A percentile compares a stretch with the other conserved stretches of the same genome.
Conservation (phyloP, 306 rosid species). For the Elaeagnus macrophylla region DNA sequence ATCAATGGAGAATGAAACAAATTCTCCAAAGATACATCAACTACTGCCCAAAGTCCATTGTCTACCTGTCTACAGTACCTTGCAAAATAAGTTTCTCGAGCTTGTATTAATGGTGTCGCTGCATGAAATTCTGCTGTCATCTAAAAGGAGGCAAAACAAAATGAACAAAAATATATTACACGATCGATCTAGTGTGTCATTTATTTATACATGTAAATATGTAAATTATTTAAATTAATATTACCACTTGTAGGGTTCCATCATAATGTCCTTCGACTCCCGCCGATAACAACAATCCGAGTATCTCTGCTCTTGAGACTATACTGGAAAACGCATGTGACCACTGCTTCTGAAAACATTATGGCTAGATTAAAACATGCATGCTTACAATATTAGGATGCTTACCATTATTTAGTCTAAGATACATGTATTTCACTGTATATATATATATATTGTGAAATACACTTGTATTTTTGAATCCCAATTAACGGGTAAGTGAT, state of each 20-base stretch:
- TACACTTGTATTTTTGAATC: too few species aligned
- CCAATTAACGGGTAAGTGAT: too few species aligned
- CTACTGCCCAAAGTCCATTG: slow-evolving; percentile 37
- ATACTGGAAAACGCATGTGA: slow-evolving; percentile 27
- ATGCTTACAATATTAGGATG: neutral
- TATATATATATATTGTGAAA: too few species aligned
- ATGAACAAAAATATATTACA: neutral
- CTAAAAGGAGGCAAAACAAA: slow-evolving; percentile 14
- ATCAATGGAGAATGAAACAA: slow-evolving; percentile 26
- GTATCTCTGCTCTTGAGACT: slow-evolving; percentile 26
- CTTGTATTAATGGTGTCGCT: slow-evolving; percentile 27
- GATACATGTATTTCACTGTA: too few species aligned
- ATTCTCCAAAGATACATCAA: slow-evolving; percentile 51
- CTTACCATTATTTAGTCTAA: neutral
- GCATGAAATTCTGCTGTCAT: slow-evolving; percentile 41
- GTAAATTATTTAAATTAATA: neutral
- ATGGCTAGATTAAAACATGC: neutral
- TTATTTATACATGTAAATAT: neutral
- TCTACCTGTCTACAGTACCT: slow-evolving; percentile 40
- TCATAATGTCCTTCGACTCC: slow-evolving; percentile 29
- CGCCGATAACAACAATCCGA: slow-evolving; percentile 24
- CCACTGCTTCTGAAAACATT: slow-evolving; percentile 37
- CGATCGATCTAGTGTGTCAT: too few species aligned
- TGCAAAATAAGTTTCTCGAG: slow-evolving; percentile 40
- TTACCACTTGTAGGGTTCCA: slow-evolving; percentile 50